Percentiles rank a stretch among this genome's conserved stretches.
Evolutionary conservation across 208 protist genomes (phyloP).

Genomic region (Acanthamoeba triangularis): DNA sequence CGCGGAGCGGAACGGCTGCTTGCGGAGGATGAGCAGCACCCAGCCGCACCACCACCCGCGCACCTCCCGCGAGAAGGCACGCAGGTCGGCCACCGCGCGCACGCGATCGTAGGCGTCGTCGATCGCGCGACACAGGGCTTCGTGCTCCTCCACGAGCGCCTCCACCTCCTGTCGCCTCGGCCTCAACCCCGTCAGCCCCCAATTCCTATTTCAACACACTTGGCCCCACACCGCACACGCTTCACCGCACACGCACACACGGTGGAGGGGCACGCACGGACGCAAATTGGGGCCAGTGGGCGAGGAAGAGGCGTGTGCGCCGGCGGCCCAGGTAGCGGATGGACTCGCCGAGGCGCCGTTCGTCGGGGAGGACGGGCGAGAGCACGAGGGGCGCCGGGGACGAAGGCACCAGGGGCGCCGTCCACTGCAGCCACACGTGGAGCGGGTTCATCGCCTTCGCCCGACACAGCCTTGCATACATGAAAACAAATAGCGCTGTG

Average conservation of each 20-base stretch:
- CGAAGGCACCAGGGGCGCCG: background rate
- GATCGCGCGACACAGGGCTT: background rate
- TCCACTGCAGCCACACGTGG: background rate
- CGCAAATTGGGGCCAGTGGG: background rate
- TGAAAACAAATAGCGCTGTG: background rate
- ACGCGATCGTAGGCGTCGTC: background rate
- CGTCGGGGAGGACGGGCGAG: background rate
- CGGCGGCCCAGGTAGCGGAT: background rate
- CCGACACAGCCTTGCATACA: background rate
- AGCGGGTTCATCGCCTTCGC: background rate
- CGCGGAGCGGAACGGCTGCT: background rate
- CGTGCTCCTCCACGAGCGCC: background rate
- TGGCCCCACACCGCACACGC: background rate
- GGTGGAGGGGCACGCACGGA: background rate
- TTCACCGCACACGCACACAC: background rate
- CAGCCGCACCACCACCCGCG: background rate
- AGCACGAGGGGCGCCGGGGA: background rate
- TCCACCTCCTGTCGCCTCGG: background rate
- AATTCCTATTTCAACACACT: background rate
- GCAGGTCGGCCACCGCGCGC: background rate
- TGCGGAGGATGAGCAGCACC: constrained; percentile 1
- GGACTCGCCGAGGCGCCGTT: background rate
- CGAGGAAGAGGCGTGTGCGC: background rate
- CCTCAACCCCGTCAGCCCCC: background rate
- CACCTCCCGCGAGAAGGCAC: background rate